Evolutionary conservation across 1,139 yeast genomes (phyloP).

Genomic region (Blastobotrys serpentis): DNA sequence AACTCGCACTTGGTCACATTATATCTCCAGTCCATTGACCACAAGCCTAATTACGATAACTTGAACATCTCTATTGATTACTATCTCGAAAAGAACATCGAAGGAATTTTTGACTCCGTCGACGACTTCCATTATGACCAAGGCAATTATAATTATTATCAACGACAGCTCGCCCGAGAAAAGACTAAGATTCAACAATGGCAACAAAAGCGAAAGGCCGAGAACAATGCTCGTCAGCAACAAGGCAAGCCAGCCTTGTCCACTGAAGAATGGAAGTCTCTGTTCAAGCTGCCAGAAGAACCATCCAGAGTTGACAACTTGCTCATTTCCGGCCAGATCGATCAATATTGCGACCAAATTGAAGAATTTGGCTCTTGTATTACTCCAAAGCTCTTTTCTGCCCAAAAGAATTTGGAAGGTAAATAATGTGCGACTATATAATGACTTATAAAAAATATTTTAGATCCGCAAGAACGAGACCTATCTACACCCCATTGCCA

Average conservation of each 20-base stretch:
- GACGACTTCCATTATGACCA: slow-evolving; percentile 81
- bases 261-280: slow-evolving; percentile 62
- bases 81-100: slow-evolving; percentile 51
- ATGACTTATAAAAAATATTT: not conserved
- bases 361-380: slow-evolving; percentile 60
- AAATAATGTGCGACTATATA: not conserved
- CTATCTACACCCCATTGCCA: too few relatives aligned
- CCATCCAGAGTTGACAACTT: slow-evolving; percentile 76
- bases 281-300: slow-evolving; percentile 68
- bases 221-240: slow-evolving; percentile 57
- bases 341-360: slow-evolving; percentile 66
- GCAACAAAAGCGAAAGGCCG: slow-evolving; percentile 69
- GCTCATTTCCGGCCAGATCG: slow-evolving; percentile 67
- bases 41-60: slow-evolving; percentile 33
- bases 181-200: slow-evolving; percentile 68
- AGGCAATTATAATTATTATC: slow-evolving; percentile 74
- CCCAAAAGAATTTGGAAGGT: slow-evolving; percentile 16
- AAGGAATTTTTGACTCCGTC: slow-evolving; percentile 67
- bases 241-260: slow-evolving; percentile 56
- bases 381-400: slow-evolving; percentile 53
- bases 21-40: slow-evolving; percentile 40
- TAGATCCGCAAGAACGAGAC: not conserved
- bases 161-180: slow-evolving; percentile 74
- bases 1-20: slow-evolving; percentile 55
- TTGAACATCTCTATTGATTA: slow-evolving; percentile 45